phyloP scores from a whole-genome alignment of 495 filamentous ascomycete species.

The Podospora conica region DNA sequence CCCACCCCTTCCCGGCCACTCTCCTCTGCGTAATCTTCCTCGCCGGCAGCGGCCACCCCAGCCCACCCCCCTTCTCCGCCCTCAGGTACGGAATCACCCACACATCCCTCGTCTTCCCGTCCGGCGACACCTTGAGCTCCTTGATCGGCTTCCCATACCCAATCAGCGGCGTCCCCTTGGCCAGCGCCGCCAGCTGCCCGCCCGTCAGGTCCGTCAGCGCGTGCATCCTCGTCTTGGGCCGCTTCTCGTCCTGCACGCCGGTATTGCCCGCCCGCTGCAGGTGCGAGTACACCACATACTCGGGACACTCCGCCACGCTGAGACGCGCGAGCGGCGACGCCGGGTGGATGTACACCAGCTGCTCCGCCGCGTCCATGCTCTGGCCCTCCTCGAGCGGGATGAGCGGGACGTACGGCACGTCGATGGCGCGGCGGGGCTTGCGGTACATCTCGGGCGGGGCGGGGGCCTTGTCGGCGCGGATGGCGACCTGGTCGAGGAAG shows the following conservation, averaged over 20 bases:
- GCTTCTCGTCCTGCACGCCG: conserved; percentile 39
- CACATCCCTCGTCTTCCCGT: conserved; percentile 59
- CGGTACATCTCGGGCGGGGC: conserved; percentile 62
- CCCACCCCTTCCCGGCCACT: conserved; percentile 67
- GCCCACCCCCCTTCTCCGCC: conserved; percentile 48
- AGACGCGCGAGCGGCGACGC: conserved; percentile 69
- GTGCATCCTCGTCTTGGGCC: conserved; percentile 82
- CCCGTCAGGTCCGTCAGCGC: conserved; percentile 72
- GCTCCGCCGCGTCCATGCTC: conserved; percentile 35
- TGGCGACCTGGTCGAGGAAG: conserved; percentile 93
- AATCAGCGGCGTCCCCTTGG: conserved; percentile 79
- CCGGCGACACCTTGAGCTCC: conserved; percentile 42
- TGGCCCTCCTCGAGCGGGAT: conserved; percentile 55
- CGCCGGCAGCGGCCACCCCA: conserved; percentile 80
- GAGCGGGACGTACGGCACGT: conserved; percentile 86
- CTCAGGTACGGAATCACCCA: conserved; percentile 77
- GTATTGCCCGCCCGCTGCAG: conserved; percentile 63
- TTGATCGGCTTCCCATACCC: conserved; percentile 88
- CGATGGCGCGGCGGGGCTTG: conserved; percentile 72
- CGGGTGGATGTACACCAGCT: conserved; percentile 75
- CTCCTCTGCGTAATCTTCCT: conserved; percentile 77
- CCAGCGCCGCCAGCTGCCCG: conserved; percentile 68
- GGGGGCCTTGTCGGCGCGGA: conserved; percentile 80
- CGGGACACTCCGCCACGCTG: conserved; percentile 63
- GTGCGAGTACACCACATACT: conserved; percentile 81